Base-by-base conservation (phyloP, 805 yeast genomes). In the Jamesozyma gamospora region DNA sequence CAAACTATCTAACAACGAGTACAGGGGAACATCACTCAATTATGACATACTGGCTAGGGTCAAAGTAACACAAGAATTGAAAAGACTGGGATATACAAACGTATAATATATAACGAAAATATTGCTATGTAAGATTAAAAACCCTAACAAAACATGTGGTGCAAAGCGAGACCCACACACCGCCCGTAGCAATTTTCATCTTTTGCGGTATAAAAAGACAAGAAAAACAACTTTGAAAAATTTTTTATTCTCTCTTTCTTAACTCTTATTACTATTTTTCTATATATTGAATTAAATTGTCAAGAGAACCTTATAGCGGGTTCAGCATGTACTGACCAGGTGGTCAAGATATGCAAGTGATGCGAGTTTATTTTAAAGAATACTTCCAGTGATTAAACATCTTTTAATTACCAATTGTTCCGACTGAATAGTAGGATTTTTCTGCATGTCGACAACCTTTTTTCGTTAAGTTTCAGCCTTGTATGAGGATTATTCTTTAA, bases 381-480 rank as follows among this genome's bases (percentile, higher is more conserved):
- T 15, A n/a, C 12, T 42, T 25, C 49, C 57, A n/a, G 49, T 53
- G 60, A 54, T 57, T 57, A 55, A 41, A 49, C 43, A 38, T 36
- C 41, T 47, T 46, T 41, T 27, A 38, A 43, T 46, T 57, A 62
- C 65, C 66, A 62, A 61, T 62, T 62, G 66, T 62, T 62, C 66
- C 66, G 62, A 62, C 66, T 62, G 65, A 61, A 58, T 61, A 56
- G 62, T 57, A 42, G 55, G 48, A 48, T 44, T 45, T n/a, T 48
- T 46, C 60, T 57, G 48, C 51, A 49, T 55, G 69, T 65, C 65
- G 70, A 65, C 69, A 65, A 53, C 56, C 59, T 50, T 55, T 57
- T 55, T 56, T 65, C 69, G 69, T 65, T 65, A 65, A 65, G 69
- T 65, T 65, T 65, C 69, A 65, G 69, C 69, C 69, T 65, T 65